Base-by-base conservation (phyloP, 148 eudicot species). In the Camellia sinensis region DNA sequence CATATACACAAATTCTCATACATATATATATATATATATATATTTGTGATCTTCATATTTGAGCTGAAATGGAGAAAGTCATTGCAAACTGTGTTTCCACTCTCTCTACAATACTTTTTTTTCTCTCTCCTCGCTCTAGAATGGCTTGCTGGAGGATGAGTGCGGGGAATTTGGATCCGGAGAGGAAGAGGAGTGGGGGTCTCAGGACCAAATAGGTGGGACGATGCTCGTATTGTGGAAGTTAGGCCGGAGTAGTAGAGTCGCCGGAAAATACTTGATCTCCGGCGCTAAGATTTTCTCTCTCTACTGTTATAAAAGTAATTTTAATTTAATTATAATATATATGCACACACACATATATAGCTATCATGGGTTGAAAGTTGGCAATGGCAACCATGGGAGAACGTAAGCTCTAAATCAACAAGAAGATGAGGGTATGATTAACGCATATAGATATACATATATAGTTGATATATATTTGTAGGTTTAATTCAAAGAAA, bases 201-300 rank as follows among this genome's bases (percentile, higher is more conserved):
- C 79, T 93, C 22, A 93, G 97, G 83, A 96, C 98, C 2, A 92
- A 96, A 87, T 98, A 96, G 67, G 98, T 98, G 17, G 99, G 99
- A 48, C 84, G 99, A 81, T 97, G 92, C 5, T 96, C 99, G 83
- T 96, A 93, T 86, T 89, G 99, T 71, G 99, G 95, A 67, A 93
- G 98, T 92, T 96, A 96, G 97, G 77, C 72, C 15, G 22, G 41
- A 64, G 4, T 2, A 11, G 19, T 14, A 18, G 61, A 52, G 41
- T 52, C 41, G 40, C 75, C 44, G 11, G 75, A 78, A 53, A 75
- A 74, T 81, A 74, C 43, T 57, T 22, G 4, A 18, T 15, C 44
- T 78, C 66, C 73, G 79, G 77, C 84, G 60, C 46, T 73, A 76
- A 82, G 22, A 17, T 73, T n/a, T n/a, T 22, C 3, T 45, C 52